A percentile compares a stretch with the other conserved stretches of the same genome.
Evolutionary conservation across 495 filamentous ascomycete genomes (phyloP).

Genomic region (Trichoderma virens): DNA sequence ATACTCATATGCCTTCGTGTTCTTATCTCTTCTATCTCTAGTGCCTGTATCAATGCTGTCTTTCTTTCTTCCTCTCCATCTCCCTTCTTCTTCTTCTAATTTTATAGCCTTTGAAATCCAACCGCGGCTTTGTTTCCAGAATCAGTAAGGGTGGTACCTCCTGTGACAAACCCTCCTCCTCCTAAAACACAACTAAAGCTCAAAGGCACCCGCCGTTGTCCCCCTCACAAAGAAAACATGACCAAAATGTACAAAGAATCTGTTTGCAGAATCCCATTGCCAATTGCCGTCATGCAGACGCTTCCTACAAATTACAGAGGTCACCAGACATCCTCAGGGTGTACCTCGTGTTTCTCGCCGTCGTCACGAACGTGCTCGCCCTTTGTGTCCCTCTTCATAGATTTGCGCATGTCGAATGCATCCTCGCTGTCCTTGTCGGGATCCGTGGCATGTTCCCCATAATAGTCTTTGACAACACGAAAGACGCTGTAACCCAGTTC

Average conservation of each 20-base stretch:
- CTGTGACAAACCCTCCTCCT: too few species aligned
- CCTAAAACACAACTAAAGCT: too few species aligned
- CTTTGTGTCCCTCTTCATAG: conserved; percentile 74
- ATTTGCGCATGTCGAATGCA: conserved; percentile 94
- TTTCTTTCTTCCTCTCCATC: too few species aligned
- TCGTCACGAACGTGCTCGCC: conserved; percentile 70
- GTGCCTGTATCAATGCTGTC: too few species aligned
- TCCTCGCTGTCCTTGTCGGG: conserved; percentile 60
- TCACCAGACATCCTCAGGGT: conserved; percentile 79
- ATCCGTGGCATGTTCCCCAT: conserved; percentile 64
- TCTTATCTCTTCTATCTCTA: too few species aligned
- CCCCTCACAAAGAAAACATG: too few species aligned
- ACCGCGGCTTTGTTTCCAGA: too few species aligned
- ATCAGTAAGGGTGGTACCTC: too few species aligned
- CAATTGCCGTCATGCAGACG: not conserved
- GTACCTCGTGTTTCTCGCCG: conserved; percentile 73
- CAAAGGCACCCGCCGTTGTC: too few species aligned
- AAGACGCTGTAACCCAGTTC: conserved; percentile 86
- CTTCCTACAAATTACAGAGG: not conserved
- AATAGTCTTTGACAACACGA: conserved; percentile 82
- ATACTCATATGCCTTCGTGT: too few species aligned
- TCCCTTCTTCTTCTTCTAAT: too few species aligned
- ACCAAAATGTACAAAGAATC: not conserved
- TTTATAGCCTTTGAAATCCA: too few species aligned
- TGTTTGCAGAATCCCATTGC: not conserved